phyloP scores from a whole-genome alignment of 2,329 filamentous ascomycete species.

The Aspergillus niger region DNA sequence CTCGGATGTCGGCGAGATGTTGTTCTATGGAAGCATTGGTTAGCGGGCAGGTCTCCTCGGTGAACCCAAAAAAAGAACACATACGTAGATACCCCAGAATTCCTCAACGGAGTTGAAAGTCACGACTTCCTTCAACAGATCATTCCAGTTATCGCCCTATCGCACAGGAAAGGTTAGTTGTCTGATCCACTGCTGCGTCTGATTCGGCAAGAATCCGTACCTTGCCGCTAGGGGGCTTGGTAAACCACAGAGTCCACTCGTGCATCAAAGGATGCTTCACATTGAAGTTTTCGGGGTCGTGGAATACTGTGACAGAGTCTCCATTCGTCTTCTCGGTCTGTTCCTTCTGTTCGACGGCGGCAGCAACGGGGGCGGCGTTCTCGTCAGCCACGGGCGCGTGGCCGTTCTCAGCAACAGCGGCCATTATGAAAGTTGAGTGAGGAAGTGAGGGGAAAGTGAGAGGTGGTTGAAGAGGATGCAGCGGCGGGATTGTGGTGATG shows the following conservation, averaged over 20 bases:
- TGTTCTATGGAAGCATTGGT: constrained; percentile 70
- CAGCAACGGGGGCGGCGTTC: constrained; percentile 54
- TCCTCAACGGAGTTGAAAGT: constrained; percentile 98
- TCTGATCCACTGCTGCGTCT: neutral
- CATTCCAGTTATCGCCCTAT: constrained; percentile 97
- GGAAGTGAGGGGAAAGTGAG: constrained; percentile 5
- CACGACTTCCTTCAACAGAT: constrained; percentile 96
- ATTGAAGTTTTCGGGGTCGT: constrained; percentile 98
- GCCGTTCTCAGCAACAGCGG: constrained; percentile 41
- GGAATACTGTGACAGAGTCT: constrained; percentile 89
- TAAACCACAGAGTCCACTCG: constrained; percentile 99
- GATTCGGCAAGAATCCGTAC: constrained; percentile 51
- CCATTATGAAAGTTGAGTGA: constrained; percentile 34
- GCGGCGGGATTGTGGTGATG: constrained; percentile 12
- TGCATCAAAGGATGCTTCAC: constrained; percentile 98
- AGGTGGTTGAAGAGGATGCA: constrained; percentile 13
- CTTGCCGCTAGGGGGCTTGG: constrained; percentile 95
- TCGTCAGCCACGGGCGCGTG: constrained; percentile 50
- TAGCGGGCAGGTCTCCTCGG: constrained; percentile 10
- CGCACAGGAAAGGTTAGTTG: constrained; percentile 12
- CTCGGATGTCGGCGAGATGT: constrained; percentile 94
- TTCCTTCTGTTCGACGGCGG: constrained; percentile 49
- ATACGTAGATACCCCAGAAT: constrained; percentile 98
- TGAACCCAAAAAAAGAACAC: constrained; percentile 40
- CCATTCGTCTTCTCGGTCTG: constrained; percentile 36